Conservation (phyloP, 2,329 filamentous ascomycete species). For the Trichoderma gracile region DNA sequence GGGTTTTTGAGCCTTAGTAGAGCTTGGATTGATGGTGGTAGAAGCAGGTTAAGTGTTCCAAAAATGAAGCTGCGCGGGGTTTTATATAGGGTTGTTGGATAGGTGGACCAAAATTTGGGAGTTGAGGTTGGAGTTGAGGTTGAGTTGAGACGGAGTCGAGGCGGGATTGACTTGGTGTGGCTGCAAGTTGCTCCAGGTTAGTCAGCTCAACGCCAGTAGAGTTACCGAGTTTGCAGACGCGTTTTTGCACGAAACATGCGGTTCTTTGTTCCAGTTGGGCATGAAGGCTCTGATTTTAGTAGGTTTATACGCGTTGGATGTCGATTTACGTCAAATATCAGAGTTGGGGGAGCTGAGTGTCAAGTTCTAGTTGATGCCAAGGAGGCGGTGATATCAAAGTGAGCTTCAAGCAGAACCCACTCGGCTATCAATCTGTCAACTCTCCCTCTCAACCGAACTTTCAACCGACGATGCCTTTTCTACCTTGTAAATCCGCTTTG, state of each 20-base stretch:
- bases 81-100: background rate
- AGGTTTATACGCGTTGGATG: no score
- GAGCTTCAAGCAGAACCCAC: background rate
- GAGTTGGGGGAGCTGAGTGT: no score
- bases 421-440: no score
- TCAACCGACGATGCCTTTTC: background rate
- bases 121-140: background rate
- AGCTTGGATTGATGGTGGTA: background rate
- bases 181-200: conserved; percentile 3
- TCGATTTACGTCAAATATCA: no score
- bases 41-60: background rate
- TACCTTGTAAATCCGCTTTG: background rate
- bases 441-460: no score
- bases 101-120: background rate
- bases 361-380: no score
- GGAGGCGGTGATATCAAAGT: background rate
- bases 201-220: background rate
- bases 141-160: background rate
- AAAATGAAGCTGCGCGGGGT: background rate
- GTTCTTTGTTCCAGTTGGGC: no score
- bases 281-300: no score
- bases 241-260: no score
- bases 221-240: no score
- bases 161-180: background rate
- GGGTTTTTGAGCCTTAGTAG: background rate